A percentile compares a stretch with the other conserved stretches of the same genome.
Conservation (phyloP, 1,284 basidiomycete species). For the Puccinia polysora region DNA sequence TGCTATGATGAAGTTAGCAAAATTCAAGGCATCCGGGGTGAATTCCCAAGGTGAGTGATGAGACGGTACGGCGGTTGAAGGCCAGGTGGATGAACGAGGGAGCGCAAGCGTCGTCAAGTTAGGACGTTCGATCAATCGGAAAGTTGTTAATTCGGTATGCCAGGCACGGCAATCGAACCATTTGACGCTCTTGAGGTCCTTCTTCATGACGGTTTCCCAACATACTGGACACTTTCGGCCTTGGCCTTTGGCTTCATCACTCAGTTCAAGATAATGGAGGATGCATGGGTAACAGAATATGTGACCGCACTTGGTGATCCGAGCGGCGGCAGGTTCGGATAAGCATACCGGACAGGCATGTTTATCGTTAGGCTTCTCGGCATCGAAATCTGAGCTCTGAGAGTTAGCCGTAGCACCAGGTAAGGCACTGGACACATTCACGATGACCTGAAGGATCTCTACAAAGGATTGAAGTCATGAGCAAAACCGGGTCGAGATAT, state of each 20-base stretch:
- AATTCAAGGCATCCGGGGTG: constrained; percentile 81
- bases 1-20: constrained; percentile 92
- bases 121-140: constrained; percentile 88
- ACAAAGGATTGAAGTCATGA: constrained; percentile 48
- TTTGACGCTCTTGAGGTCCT: constrained; percentile 84
- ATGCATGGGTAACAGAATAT: constrained; percentile 58
- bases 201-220: constrained; percentile 83
- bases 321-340: constrained; percentile 77
- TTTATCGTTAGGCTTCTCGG: constrained; percentile 43
- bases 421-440: constrained; percentile 63
- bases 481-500: background rate
- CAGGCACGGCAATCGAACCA: constrained; percentile 54
- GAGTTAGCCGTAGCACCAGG: constrained; percentile 44
- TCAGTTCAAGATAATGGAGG: constrained; percentile 76
- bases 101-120: constrained; percentile 93
- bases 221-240: constrained; percentile 86
- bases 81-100: constrained; percentile 86
- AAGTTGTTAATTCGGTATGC: constrained; percentile 58
- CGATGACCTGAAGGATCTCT: constrained; percentile 91
- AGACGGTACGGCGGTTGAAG: constrained; percentile 80
- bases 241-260: constrained; percentile 68
- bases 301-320: constrained; percentile 97
- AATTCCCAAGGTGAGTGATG: constrained; percentile 93
- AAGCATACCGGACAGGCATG: constrained; percentile 83
- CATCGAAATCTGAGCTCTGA: constrained; percentile 44